Base-by-base conservation (phyloP, 306 rosid species). In the Nissolia schottii region DNA sequence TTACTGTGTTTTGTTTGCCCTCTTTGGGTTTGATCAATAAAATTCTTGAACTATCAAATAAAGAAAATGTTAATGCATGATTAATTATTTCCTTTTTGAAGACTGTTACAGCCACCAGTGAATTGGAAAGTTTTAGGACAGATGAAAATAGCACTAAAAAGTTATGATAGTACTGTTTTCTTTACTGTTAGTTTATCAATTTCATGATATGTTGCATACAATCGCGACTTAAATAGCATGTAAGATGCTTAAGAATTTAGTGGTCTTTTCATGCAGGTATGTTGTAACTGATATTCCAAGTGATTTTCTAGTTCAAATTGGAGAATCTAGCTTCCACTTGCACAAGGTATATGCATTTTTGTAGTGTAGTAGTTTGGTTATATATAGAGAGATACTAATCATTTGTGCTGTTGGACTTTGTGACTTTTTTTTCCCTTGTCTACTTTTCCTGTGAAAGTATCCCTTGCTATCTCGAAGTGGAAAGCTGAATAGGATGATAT, bases 261-360 rank as follows among this genome's bases (percentile, higher is more conserved):
- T 11, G 14, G 31, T 32, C 60, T 71, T 59, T 24, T 48, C 38
- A 31, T 71, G 69, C 43, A 95, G 99, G 99, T 80, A 73, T 83
- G 99, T 91, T 62, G 90, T 90, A 15, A 88, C 97, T 78, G 99
- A 95, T 87, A 78, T 94, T 67, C 92, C 98, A 28, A 94, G 98
- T 81, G 98, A 94, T 67, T 34, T 94, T 57, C 72, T 79, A 4
- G 88, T 94, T 72, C 95, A 85, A 81, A 87, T 91, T 78, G 92
- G 82, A 61, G 92, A 81, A 70, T 81, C 85, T 34, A 86, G 60
- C 65, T 89, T 94, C 80, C 91, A 91, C 75, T 77, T 94, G 62
- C 98, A 94, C 66, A 94, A 89, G 98, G 98, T 91, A 85, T 31
- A 85, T 31, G 18, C 14, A 65, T 19, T 67, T 64, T 7, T 28